Evolutionary conservation across 2,329 filamentous ascomycete genomes (phyloP).

Genomic region (Calonectria pauciramosa): DNA sequence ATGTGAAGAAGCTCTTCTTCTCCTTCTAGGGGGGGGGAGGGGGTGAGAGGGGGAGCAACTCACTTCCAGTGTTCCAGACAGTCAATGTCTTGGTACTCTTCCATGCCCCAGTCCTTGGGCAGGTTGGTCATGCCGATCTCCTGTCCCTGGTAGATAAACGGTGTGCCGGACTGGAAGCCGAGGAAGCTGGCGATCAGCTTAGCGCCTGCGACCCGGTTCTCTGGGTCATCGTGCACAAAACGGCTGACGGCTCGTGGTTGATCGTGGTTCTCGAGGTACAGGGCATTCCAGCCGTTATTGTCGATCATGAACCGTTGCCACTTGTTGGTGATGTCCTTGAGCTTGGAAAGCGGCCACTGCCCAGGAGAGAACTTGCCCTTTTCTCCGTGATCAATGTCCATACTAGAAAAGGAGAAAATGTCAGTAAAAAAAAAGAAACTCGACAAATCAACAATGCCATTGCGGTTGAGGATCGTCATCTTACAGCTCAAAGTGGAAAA

Average conservation of each 20-base stretch:
- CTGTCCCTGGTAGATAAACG: constrained; percentile 79
- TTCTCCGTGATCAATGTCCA: constrained; percentile 63
- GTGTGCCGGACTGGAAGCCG: constrained; percentile 71
- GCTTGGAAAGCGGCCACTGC: constrained; percentile 62
- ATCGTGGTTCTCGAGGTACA: constrained; percentile 78
- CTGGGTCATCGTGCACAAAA: constrained; percentile 64
- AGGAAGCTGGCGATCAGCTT: constrained; percentile 73
- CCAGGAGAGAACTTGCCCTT: constrained; percentile 58
- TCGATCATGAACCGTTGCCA: constrained; percentile 73
- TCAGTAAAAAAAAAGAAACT: not conserved
- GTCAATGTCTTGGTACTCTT: constrained; percentile 79
- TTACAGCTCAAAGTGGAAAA: constrained; percentile 78
- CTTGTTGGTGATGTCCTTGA: constrained; percentile 67
- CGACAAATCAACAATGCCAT: not conserved
- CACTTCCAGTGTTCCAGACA: constrained; percentile 65
- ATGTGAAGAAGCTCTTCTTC: not conserved
- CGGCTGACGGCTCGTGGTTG: constrained; percentile 72
- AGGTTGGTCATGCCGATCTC: constrained; percentile 78
- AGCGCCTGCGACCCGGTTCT: constrained; percentile 63
- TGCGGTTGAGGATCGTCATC: constrained; percentile 30
- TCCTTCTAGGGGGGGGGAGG: not conserved
- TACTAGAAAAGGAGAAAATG: constrained; percentile 45
- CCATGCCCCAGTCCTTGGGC: constrained; percentile 70
- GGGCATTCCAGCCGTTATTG: constrained; percentile 73
- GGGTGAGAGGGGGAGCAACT: constrained; percentile 26